Percentiles rank a stretch among this genome's conserved stretches.
Conservation (phyloP, 257 asterid genomes). For the Primulina eburnea region DNA sequence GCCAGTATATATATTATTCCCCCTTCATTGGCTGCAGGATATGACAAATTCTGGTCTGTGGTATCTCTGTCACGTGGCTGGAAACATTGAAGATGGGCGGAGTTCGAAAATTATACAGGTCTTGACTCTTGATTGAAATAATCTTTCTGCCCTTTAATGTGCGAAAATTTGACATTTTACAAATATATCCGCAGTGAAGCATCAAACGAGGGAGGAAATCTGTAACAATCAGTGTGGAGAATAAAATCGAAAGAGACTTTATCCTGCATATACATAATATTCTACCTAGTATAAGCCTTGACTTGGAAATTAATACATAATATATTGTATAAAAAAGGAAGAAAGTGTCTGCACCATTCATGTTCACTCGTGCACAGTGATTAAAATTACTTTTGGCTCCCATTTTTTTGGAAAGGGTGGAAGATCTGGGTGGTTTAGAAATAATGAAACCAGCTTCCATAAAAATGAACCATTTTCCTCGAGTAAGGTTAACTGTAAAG, state of each 20-base stretch:
- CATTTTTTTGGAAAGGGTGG: background rate
- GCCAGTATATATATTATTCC: constrained; percentile 19
- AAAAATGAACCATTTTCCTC: background rate
- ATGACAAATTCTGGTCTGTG: constrained; percentile 71
- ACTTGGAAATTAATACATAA: too few species aligned
- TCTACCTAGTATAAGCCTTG: too few species aligned
- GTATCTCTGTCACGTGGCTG: constrained; percentile 80
- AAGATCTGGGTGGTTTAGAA: background rate
- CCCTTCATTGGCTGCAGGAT: constrained; percentile 42
- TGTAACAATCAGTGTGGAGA: background rate
- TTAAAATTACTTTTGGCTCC: background rate
- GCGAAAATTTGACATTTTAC: background rate
- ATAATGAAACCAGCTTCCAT: background rate
- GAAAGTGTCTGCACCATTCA: background rate
- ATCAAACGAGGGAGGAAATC: background rate
- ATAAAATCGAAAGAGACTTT: too few species aligned
- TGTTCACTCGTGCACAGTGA: background rate
- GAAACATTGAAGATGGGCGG: constrained; percentile 45
- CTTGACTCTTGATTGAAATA: constrained; percentile 6
- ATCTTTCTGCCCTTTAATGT: background rate
- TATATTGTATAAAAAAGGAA: background rate
- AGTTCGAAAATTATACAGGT: constrained; percentile 61
- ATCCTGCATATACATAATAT: too few species aligned
- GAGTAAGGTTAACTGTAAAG: background rate
- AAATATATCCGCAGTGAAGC: background rate